Base-by-base conservation (phyloP, 2,329 filamentous ascomycete species). In the Phoma herbarum region DNA sequence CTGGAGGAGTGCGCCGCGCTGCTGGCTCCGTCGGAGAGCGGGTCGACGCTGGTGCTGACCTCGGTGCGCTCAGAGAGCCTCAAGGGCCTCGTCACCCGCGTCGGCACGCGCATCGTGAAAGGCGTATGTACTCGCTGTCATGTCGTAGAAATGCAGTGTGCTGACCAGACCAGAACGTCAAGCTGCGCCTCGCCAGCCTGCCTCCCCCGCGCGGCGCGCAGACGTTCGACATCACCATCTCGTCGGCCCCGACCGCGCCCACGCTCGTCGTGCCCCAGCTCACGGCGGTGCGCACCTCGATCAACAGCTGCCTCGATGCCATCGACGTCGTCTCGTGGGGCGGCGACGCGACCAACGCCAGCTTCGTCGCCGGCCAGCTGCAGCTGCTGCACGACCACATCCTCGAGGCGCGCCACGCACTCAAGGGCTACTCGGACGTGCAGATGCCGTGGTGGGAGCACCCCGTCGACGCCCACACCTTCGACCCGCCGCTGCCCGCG, bases 61-160 rank as follows among this genome's bases (percentile, higher is more conserved):
- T 96, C 93, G 14, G 85, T 90, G 55, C 87, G 93, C 55, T 94
- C 92, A 54, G 95, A 99, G 80, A 88, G 86, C 66, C 88, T 98
- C 62, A 99, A 99, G 77, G 95, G 95, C 18, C 91, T 92, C 69
- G 87, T 98, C 60, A 98, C 94, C 1, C 87, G 95, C 52, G 87
- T 96, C 33, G 95, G 95, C 37, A 92, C 92, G n/a, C 88, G 90
- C 50, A 90, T 99, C 63, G 90, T 96, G 63, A 97, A 96, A 76
- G 94, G 93, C 65, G 91, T 93, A 82, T 68, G 88, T 84, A 31
- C 52, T 28, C 4, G 25, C 20, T 12, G 14, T 18, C 26, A 16
- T 22, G 5, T 14, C 5, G 29, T 5, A 14, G 10, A 14, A 14
- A 16, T 16, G n/a, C 8, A 10, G n/a, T 28, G 26, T 28, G 26